These are phyloP conservation scores for Exophiala lecanii-corni DNA, from an alignment of 2,329 filamentous ascomycete species.

Conservation along the genomic window DNA sequence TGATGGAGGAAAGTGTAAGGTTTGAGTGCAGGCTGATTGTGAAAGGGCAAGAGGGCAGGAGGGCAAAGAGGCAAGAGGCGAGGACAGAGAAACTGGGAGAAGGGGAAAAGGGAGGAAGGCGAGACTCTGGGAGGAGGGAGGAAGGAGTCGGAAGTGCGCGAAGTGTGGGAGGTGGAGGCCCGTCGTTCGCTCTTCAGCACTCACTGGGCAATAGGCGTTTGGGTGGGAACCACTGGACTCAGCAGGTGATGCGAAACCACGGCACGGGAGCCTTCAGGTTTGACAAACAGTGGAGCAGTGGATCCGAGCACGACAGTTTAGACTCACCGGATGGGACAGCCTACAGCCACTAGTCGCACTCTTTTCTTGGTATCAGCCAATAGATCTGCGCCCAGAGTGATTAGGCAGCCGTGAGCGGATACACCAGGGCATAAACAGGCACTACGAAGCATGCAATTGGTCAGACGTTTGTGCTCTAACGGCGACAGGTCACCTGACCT, in stretches of 20 bases:
- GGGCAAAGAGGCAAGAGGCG: constrained; percentile 15
- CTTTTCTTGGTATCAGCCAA: neutral
- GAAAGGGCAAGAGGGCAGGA: constrained; percentile 19
- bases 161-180: no score
- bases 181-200: no score
- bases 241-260: neutral
- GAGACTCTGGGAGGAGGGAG: neutral
- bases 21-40: constrained; percentile 2
- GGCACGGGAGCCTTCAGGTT: neutral
- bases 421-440: constrained; percentile 2
- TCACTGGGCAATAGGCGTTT: no score
- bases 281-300: neutral
- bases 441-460: no score
- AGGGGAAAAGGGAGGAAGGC: constrained; percentile 17
- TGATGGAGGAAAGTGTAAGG: constrained; percentile 7
- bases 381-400: neutral
- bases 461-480: no score
- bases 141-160: no score
- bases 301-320: constrained; percentile 3
- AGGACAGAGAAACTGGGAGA: constrained; percentile 15
- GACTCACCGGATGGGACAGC: neutral
- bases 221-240: no score
- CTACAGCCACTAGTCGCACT: neutral
- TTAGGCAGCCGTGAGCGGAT: neutral
- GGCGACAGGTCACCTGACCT: neutral